Base-by-base conservation (phyloP, 108 stramenopile species). In the Mediolabrus comicus region DNA sequence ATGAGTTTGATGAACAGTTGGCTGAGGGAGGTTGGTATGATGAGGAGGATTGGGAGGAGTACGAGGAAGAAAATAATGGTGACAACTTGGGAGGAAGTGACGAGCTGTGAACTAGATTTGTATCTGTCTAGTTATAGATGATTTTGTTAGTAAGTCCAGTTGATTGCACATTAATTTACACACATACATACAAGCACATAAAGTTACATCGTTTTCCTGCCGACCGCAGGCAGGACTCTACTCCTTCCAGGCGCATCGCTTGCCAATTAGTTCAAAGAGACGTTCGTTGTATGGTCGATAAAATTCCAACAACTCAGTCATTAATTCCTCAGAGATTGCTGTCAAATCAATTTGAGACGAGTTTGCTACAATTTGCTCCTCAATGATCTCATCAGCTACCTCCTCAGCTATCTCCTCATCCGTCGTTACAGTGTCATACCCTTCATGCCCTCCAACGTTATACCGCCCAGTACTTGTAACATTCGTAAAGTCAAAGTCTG, bases 391-490 rank as follows among this genome's bases (percentile, higher is more conserved):
- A 29, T 82, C 72, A 28, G 51, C 33, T n/a, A 65, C 56, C 13
- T 86, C 62, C 28, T 84, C 71, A 24, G 84, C 78, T 81, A 80
- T 77, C 3, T 75, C 60, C n/a, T n/a, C 46, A 49, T 9, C 22
- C 17, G 51, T 22, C 3, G 90, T 86, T 12, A 79, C 77, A 38
- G 74, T 84, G 66, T 94, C 93, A 64, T 94, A 91, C 0, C 93
- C 93, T 38, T 81, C 59, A 80, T 94, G 83, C 9, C 88, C 87
- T 12, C 84, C 90, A 5, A 89, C 90, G 66, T 91, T 92, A 84
- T 87, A 91, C 16, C 80, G 64, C 3, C 90, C 90, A 30, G 74
- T 68, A 17, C 29, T 60, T 0, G 88, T 68, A 5, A 86, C 69
- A 22, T 71, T 71, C 9, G 69, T 60, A 63, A 85, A 92, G 53